Evolutionary conservation across 768 basidiomycete genomes (phyloP).

Genomic region (Multifurca ochricompacta): DNA sequence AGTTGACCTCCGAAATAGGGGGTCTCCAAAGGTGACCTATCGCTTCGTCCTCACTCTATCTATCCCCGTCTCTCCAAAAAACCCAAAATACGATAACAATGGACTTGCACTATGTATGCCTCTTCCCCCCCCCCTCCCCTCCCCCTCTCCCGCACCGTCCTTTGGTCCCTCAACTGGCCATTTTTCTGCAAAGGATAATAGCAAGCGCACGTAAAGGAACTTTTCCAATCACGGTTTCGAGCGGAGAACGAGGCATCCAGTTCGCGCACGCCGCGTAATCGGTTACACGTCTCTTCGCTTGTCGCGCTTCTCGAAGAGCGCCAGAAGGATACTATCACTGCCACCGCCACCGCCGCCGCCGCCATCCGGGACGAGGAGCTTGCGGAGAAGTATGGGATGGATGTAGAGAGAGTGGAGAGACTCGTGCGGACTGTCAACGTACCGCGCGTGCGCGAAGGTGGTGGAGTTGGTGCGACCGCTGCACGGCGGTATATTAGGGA

Average conservation of each 20-base stretch:
- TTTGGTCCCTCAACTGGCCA: too few relatives aligned
- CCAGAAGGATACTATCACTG: conserved; percentile 31
- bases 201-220: conserved; percentile 28
- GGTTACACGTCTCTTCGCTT: conserved; percentile 45
- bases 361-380: conserved; percentile 27
- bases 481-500: neutral
- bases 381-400: conserved; percentile 48
- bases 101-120: too few relatives aligned
- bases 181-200: conserved; percentile 26
- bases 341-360: neutral
- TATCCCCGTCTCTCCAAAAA: too few relatives aligned
- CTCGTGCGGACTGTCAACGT: conserved; percentile 53
- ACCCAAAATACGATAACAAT: too few relatives aligned
- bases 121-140: too few relatives aligned
- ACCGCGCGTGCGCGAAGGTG: conserved; percentile 49
- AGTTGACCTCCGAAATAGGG: conserved; percentile 19
- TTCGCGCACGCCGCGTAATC: conserved; percentile 38
- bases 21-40: too few relatives aligned
- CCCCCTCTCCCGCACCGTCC: too few relatives aligned
- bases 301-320: conserved; percentile 55
- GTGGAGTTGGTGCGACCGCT: neutral
- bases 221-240: conserved; percentile 46
- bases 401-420: conserved; percentile 41
- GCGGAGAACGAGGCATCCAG: conserved; percentile 50
- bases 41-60: too few relatives aligned